Base-by-base conservation (phyloP, 164 flowering plant species). In the Tetrastigma voinierianum region DNA sequence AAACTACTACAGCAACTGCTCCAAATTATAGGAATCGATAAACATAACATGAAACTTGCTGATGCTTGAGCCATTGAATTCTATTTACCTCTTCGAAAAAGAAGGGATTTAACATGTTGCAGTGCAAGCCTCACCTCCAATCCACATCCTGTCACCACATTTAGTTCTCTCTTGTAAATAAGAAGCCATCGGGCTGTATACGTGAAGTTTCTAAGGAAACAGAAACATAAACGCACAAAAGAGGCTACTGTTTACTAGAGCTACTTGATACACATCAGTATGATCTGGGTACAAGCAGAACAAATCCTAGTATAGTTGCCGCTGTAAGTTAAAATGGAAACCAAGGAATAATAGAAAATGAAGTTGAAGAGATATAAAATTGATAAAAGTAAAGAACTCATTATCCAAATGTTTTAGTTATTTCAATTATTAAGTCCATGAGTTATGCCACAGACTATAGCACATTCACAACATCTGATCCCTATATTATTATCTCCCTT, bases 101-200 rank as follows among this genome's bases (percentile, higher is more conserved):
- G 78, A 64, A 90, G 76, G 25, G 91, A 72, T 72, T 80, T 83
- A 51, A 89, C 59, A 69, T 86, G 83, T 62, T 87, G 88, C 73
- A 80, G 32, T 15, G 90, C 96, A 70, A 83, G 70, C 72, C 77
- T 83, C 66, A 87, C 88, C 96, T 84, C 98, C 98, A 90, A 66
- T 86, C 81, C 23, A 72, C 24, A 76, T 72, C 73, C 99, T 96
- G 78, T 56, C 55, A 74, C 48, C 45, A 20, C 51, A 64, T 2
- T 2, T 17, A 46, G 13, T 13, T 62, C 20, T 48, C n/a, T 25
- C 21, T 19, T 7, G 19, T 12, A 46, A 70, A 59, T 21, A 64
- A 17, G 48, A 51, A 64, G 56, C 57, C 11, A 17, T 18, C 6
- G 24, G 32, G 15, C 67, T 52, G 46, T 40, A 56, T 24, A 46